A percentile compares a stretch with the other conserved stretches of the same genome.
phyloP scores from a whole-genome alignment of 2,329 filamentous ascomycete genomes.

The Herpotrichia juniperi region DNA sequence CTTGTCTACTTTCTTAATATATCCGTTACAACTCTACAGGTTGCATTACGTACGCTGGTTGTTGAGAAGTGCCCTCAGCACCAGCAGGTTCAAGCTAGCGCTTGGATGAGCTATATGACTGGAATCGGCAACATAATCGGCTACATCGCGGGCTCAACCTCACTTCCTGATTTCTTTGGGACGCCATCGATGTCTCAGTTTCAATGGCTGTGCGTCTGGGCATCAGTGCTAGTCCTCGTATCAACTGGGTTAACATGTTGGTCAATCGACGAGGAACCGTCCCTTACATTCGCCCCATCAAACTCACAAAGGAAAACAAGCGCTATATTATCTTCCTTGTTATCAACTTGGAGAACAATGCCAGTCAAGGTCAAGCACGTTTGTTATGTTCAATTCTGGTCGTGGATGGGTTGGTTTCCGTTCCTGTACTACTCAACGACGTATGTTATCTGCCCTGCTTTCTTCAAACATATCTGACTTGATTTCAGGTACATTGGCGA shows the following conservation, averaged over 20 bases:
- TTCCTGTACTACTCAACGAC: conserved; percentile 44
- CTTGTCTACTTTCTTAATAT: no score
- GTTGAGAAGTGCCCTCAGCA: conserved; percentile 35
- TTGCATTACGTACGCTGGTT: conserved; percentile 38
- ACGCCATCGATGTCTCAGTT: no score
- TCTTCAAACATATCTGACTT: no score
- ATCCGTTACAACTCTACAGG: conserved; percentile 41
- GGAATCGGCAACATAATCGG: conserved; percentile 39
- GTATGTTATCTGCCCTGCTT: conserved; percentile 14
- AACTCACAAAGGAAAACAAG: no score
- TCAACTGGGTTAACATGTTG: no score
- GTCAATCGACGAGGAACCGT: no score
- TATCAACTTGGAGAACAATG: background rate
- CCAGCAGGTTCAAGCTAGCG: conserved; percentile 37
- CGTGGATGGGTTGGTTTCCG: conserved; percentile 45
- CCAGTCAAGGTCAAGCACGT: conserved; percentile 11
- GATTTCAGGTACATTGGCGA: no score
- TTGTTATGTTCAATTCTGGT: conserved; percentile 68
- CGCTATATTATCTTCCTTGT: no score
- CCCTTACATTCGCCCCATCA: no score
- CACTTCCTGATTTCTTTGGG: conserved; percentile 14
- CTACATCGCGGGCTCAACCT: conserved; percentile 32
- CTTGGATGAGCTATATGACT: conserved; percentile 33
- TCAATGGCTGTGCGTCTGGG: no score
- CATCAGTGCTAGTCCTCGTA: no score